Evolutionary conservation across 768 basidiomycete species (phyloP).

Genomic region (Hericium coralloides): DNA sequence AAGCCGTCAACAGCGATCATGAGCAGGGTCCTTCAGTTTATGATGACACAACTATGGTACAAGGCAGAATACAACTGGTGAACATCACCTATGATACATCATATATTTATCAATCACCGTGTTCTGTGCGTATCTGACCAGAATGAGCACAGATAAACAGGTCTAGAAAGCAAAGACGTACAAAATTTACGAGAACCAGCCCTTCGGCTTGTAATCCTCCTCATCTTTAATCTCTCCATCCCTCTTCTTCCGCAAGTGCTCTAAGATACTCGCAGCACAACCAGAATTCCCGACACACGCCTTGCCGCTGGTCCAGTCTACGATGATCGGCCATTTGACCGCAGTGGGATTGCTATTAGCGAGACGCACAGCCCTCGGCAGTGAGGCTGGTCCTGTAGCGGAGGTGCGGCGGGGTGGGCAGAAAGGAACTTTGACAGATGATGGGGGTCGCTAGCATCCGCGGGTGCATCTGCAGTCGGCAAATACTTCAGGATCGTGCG

Average conservation of each 20-base stretch:
- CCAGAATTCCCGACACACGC: conserved; percentile 61
- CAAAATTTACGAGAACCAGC: conserved; percentile 39
- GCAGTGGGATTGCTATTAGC: conserved; percentile 47
- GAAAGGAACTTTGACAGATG: conserved; percentile 42
- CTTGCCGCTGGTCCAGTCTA: conserved; percentile 63
- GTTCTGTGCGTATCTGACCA: neutral
- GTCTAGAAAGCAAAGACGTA: neutral
- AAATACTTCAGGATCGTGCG: conserved; percentile 58
- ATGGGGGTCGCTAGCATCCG: conserved; percentile 15
- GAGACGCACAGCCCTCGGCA: conserved; percentile 38
- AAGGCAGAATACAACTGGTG: neutral
- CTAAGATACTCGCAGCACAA: conserved; percentile 59
- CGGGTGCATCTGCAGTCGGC: conserved; percentile 22
- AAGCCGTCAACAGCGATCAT: no score
- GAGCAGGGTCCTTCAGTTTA: no score
- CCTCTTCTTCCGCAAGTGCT: conserved; percentile 51
- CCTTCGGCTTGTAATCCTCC: conserved; percentile 37
- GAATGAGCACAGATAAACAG: neutral
- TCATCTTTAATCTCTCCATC: conserved; percentile 53
- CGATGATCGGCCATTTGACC: conserved; percentile 74
- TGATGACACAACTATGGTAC: no score
- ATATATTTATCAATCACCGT: neutral
- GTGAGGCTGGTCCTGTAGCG: conserved; percentile 29
- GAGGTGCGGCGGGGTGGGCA: conserved; percentile 42
- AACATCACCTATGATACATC: neutral